Percentiles rank a stretch among this genome's conserved stretches.
These are phyloP conservation scores for Mimosa bimucronata DNA, from an alignment of 306 rosid species.

Conservation along the genomic window DNA sequence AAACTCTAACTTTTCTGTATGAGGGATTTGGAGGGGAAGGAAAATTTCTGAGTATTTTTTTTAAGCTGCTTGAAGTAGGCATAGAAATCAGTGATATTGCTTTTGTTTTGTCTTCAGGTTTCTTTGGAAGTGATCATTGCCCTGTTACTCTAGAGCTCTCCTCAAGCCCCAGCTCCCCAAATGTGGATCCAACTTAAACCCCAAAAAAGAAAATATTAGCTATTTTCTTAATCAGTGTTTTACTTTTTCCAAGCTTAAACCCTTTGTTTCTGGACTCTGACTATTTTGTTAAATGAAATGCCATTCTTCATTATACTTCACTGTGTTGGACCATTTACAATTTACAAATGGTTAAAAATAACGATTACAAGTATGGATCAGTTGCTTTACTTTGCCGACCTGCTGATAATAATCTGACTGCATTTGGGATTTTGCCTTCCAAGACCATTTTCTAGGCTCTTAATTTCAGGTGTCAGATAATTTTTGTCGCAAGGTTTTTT, in stretches of 20 bases:
- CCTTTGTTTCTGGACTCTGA: conserved; percentile 20
- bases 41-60: too few relatives aligned
- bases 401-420: not conserved
- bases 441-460: not conserved
- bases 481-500: not conserved
- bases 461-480: not conserved
- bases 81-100: conserved; percentile 24
- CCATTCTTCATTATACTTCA: conserved; percentile 11
- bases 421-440: not conserved
- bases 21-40: too few relatives aligned
- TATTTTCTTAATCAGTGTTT: not conserved
- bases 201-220: not conserved
- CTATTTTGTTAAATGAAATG: conserved; percentile 24
- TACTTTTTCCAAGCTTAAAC: not conserved
- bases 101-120: conserved; percentile 57
- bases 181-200: conserved; percentile 40
- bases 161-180: conserved; percentile 42
- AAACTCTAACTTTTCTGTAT: too few relatives aligned
- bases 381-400: not conserved
- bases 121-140: conserved; percentile 96
- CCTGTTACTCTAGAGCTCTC: conserved; percentile 85
- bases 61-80: not conserved
- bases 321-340: conserved; percentile 18
- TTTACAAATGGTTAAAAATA: conserved; percentile 8
- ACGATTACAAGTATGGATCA: not conserved